phyloP scores from a whole-genome alignment of 495 filamentous ascomycete genomes.

The Talaromyces ruber region DNA sequence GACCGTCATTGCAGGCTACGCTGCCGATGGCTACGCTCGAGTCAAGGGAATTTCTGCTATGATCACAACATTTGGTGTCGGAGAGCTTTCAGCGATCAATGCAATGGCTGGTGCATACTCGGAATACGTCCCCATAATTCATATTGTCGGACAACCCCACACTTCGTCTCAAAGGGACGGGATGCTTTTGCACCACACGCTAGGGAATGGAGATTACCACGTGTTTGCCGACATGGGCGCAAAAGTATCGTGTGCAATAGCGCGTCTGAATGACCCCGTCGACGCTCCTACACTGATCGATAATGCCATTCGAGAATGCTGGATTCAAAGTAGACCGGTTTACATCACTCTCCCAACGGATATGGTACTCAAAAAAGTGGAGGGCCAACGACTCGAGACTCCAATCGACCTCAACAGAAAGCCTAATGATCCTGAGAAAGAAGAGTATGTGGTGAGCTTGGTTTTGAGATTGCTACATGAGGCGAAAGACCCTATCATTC shows the following conservation, averaged over 20 bases:
- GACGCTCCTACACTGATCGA: constrained; percentile 73
- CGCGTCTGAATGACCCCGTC: constrained; percentile 57
- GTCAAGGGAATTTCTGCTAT: constrained; percentile 57
- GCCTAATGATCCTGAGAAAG: constrained; percentile 59
- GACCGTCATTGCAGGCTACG: constrained; percentile 44
- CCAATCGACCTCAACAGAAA: constrained; percentile 60
- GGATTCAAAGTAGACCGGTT: constrained; percentile 62
- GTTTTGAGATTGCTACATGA: constrained; percentile 68
- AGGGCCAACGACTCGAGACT: constrained; percentile 59
- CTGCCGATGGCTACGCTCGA: constrained; percentile 64
- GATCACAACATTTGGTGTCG: constrained; percentile 63
- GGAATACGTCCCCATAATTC: constrained; percentile 53
- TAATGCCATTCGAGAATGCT: constrained; percentile 71
- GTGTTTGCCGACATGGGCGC: constrained; percentile 76
- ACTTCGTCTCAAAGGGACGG: constrained; percentile 42
- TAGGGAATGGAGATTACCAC: constrained; percentile 84
- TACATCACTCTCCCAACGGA: constrained; percentile 85
- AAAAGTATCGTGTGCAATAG: constrained; percentile 60
- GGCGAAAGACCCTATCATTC: constrained; percentile 69
- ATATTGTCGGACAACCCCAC: constrained; percentile 56
- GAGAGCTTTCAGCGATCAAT: constrained; percentile 61
- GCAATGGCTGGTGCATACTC: constrained; percentile 58
- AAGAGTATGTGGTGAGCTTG: constrained; percentile 77
- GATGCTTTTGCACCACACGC: constrained; percentile 81
- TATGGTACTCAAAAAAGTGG: constrained; percentile 71